A percentile compares a stretch with the other conserved stretches of the same genome.
Evolutionary conservation across 1,284 basidiomycete species (phyloP).

Genomic region (Ustilago cynodontis): DNA sequence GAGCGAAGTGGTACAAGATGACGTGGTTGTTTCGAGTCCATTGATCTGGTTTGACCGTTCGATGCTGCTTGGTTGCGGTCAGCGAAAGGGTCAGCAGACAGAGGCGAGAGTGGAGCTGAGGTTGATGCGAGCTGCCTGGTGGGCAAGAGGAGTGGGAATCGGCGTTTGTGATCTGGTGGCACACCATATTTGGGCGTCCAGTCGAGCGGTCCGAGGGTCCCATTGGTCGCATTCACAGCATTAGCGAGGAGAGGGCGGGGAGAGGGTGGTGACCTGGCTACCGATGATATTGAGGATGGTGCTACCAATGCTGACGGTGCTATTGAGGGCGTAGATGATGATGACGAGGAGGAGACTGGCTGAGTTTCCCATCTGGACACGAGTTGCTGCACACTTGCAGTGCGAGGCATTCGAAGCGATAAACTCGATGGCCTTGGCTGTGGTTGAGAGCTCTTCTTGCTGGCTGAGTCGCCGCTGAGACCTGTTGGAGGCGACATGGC

Average conservation of each 20-base stretch:
- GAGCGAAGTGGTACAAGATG: constrained; percentile 37
- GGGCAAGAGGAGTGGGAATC: constrained; percentile 1
- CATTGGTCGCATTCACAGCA: constrained; percentile 35
- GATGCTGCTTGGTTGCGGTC: not conserved
- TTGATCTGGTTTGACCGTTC: not conserved
- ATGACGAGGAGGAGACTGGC: constrained; percentile 4
- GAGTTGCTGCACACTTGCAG: constrained; percentile 41
- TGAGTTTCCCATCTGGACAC: constrained; percentile 41
- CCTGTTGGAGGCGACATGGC: constrained; percentile 24
- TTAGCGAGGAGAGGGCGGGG: constrained; percentile 18
- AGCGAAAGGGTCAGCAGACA: constrained; percentile 4
- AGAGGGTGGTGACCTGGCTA: constrained; percentile 6
- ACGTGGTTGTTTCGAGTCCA: not conserved
- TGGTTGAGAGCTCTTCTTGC: constrained; percentile 11
- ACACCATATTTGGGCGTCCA: constrained; percentile 51
- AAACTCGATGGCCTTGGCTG: constrained; percentile 33
- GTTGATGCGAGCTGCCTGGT: not conserved
- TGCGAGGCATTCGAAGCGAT: constrained; percentile 26
- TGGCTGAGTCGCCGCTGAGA: not conserved
- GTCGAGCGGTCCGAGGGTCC: constrained; percentile 45
- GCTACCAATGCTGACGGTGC: not conserved
- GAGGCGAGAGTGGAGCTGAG: constrained; percentile 7
- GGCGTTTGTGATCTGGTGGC: constrained; percentile 5
- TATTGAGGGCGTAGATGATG: not conserved
- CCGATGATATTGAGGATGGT: not conserved